These are phyloP conservation scores for Microglena sp. DNA, from an alignment of 139 green algal genomes.

Conservation along the genomic window DNA sequence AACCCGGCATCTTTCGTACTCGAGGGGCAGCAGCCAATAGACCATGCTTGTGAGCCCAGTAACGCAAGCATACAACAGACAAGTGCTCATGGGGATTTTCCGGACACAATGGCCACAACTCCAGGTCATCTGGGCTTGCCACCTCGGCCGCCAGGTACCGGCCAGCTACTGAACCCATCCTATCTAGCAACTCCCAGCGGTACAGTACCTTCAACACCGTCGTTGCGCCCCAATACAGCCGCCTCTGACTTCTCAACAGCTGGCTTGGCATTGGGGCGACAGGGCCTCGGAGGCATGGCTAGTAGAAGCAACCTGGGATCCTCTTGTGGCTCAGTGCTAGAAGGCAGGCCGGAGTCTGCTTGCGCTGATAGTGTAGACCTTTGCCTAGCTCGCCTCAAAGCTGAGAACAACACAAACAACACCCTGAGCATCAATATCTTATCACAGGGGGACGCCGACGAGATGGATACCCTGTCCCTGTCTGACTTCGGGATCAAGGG, in stretches of 20 bases:
- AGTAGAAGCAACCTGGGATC: not conserved
- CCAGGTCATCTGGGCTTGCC: too few relatives aligned
- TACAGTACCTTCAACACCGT: not conserved
- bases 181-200: not conserved
- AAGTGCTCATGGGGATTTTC: too few relatives aligned
- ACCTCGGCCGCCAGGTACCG: not conserved
- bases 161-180: not conserved
- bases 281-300: not conserved
- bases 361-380: constrained; percentile 10
- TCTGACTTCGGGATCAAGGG: not conserved
- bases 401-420: not conserved
- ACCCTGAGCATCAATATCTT: not conserved
- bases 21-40: too few relatives aligned
- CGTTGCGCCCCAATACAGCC: not conserved
- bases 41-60: too few relatives aligned
- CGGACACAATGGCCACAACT: too few relatives aligned
- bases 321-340: not conserved
- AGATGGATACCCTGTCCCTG: not conserved
- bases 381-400: not conserved
- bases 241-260: constrained; percentile 4
- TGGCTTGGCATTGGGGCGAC: not conserved
- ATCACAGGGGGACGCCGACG: not conserved
- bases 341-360: too few relatives aligned
- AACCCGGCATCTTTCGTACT: too few relatives aligned
- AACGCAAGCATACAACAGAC: too few relatives aligned